Evolutionary conservation across 2,329 filamentous ascomycete genomes (phyloP), one percentile per base, ranked within the genome.

Genomic region (Coniochaeta sp.): DNA sequence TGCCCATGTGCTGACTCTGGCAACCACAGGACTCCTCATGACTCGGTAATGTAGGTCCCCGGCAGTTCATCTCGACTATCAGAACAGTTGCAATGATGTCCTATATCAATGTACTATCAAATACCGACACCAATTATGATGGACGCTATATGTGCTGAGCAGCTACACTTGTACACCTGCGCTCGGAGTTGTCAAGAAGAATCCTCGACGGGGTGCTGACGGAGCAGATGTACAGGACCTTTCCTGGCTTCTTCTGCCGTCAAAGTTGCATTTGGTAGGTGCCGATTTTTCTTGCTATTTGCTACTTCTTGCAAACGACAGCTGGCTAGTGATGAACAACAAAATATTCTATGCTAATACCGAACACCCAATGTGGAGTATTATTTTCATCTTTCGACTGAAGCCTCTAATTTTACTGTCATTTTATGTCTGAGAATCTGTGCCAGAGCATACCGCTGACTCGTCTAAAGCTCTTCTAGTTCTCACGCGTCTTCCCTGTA

Each of bases 301-400:
- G n/a, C n/a, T n/a, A n/a, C n/a, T n/a, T n/a, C n/a, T 38, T 36
- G 52, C 30, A 36, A 36, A 22, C 24, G 54, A 56, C 55, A 66
- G 70, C 55, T 54, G 61, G 65, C 75, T 75, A 76, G 76, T 89
- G 88, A 90, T 90, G 86, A 83, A 79, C 78, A 78, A 82, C 76
- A 76, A 78, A 79, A 80, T 78, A 86, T 87, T 89, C 86, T 85
- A 89, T 90, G 87, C 87, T 90, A 89, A 89, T 84, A 77, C 88
- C 80, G 87, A 90, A 85, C 28, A 70, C 70, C 68, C 67, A 70
- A 83, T 86, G 84, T 89, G 82, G 85, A 89, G 79, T 84, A 80
- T 67, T 70, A 78, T 90, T 90, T 90, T 90, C 88, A 90, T 90
- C 88, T 90, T 90, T 90, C 87, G 82, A 82, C 87, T 90, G 88